Base-by-base conservation (phyloP, 2,329 filamentous ascomycete species). In the Ophiosphaerella narmari region DNA sequence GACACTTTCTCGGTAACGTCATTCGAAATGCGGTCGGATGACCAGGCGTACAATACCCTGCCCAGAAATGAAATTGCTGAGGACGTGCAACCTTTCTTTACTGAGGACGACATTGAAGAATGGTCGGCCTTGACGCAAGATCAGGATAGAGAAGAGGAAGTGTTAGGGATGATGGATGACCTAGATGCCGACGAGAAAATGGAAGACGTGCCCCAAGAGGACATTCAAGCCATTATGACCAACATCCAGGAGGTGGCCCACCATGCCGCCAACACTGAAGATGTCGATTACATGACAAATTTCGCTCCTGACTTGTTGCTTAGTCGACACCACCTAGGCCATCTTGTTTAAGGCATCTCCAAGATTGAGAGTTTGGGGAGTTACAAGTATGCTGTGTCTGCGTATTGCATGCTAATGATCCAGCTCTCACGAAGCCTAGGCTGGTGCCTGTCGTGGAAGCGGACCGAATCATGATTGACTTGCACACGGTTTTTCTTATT, bases 261-360 rank as follows among this genome's bases (percentile, higher is more conserved):
- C 7, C 40, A 50, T 8, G 26, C 43, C 7, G 47, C 48, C 4
- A 54, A 50, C 24, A 48, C 48, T 5, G 24, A 23, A 5, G 61
- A 64, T 18, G 32, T 64, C 5, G 48, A 45, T 14, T 64, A 56
- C 34, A 47, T 62, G 53, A 50, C 46, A 5, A 64, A 62, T n/a
- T 62, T 64, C 26, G 59, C 59, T 12, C 61, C 61, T 23, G 52
- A 54, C 2, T 23, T 64, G 39, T 23, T 64, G 16, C 40, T 59
- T 16, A 31, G n/a, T 40, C 35, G 44, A 8, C 46, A 55, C 18
- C 34, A 55, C 18, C 38, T 59, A 26, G 46, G 41, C 26, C 51
- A 55, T 16, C 16, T 51, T 9, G 14, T 36, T 16, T 59, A 29
- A 51, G 43, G 23, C 35, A 26, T n/a, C 7, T 16, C 12, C 5